A percentile compares a stretch with the other conserved stretches of the same genome.
phyloP scores from a whole-genome alignment of 495 filamentous ascomycete genomes.

The Penicillium riverlandense region DNA sequence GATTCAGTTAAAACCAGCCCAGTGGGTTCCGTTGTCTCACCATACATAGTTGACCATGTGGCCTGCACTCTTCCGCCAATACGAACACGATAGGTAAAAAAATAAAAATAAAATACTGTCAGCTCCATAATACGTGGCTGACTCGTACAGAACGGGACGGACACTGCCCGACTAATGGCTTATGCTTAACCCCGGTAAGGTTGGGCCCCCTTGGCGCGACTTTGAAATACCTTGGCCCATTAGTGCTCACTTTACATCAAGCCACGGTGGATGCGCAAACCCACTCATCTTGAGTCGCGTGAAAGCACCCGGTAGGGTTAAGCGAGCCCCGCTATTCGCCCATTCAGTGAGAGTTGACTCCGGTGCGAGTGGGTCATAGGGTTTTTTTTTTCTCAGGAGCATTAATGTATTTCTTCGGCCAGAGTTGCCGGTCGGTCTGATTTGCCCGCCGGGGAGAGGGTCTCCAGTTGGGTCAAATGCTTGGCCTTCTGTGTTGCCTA shows the following conservation, averaged over 20 bases:
- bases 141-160: constrained; percentile 11
- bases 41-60: too few species aligned
- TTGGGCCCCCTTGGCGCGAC: constrained; percentile 26
- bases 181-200: constrained; percentile 45
- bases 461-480: constrained; percentile 1
- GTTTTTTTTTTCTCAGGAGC: background rate
- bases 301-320: too few species aligned
- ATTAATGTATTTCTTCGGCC: constrained; percentile 2
- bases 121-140: background rate
- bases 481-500: constrained; percentile 12
- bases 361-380: background rate
- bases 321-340: too few species aligned
- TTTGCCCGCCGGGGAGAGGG: background rate
- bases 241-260: constrained; percentile 2
- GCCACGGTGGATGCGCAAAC: too few species aligned
- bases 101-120: too few species aligned
- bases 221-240: constrained; percentile 9
- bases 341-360: too few species aligned
- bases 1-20: too few species aligned
- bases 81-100: too few species aligned
- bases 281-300: too few species aligned
- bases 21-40: too few species aligned
- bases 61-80: too few species aligned
- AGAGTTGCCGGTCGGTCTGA: background rate
- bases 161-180: constrained; percentile 22